Evolutionary conservation across 176 grass and related monocot genomes (phyloP).

Genomic region (Bromus sterilis): DNA sequence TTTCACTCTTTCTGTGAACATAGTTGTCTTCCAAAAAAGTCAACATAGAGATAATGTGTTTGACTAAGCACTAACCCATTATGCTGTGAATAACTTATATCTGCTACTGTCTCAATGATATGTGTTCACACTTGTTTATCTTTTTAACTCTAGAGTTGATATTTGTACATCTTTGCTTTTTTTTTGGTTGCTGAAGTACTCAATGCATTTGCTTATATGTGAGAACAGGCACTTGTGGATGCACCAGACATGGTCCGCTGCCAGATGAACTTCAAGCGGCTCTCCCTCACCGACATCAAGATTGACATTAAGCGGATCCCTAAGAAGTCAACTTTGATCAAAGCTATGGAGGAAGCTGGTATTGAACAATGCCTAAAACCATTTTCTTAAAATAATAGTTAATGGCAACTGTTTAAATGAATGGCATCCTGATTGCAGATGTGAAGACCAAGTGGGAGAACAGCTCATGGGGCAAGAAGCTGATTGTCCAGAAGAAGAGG

Average conservation of each 20-base stretch:
- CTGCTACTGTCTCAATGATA: neutral
- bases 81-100: neutral
- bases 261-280: slow-evolving; percentile 97
- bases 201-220: slow-evolving; percentile 11
- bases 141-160: neutral
- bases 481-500: slow-evolving; percentile 97
- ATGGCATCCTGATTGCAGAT: slow-evolving; percentile 33
- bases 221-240: slow-evolving; percentile 76
- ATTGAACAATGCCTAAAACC: neutral
- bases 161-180: neutral
- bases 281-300: slow-evolving; percentile 52
- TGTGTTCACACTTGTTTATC: neutral
- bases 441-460: slow-evolving; percentile 97
- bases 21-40: neutral
- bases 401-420: neutral
- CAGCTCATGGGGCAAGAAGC: slow-evolving; percentile 95
- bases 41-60: neutral
- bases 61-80: neutral
- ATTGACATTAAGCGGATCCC: slow-evolving; percentile 53
- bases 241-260: slow-evolving; percentile 88
- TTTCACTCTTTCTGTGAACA: neutral
- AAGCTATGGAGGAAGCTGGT: slow-evolving; percentile 55
- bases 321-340: slow-evolving; percentile 41
- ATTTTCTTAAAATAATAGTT: neutral
- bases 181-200: neutral